phyloP scores from a whole-genome alignment of 257 asterid genomes.

The Orobanche coerulescens region DNA sequence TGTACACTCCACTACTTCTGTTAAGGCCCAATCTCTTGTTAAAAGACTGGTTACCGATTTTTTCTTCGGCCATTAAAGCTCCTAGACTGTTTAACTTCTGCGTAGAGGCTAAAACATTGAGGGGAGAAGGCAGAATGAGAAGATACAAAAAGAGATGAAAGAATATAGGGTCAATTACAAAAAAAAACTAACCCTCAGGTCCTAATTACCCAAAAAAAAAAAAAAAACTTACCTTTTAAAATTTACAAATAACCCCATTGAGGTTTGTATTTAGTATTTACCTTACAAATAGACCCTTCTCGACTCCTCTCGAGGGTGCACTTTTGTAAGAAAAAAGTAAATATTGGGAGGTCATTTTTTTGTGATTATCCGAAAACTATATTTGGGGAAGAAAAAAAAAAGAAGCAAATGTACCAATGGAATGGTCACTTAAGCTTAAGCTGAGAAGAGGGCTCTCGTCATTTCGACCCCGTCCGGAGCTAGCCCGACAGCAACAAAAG shows the following conservation, averaged over 20 bases:
- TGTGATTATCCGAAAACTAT: no score
- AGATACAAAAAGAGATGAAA: constrained; percentile 7
- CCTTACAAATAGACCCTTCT: no score
- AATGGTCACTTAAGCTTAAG: constrained; percentile 58
- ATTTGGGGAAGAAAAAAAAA: not conserved
- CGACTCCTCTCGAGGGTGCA: no score
- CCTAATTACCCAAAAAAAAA: no score
- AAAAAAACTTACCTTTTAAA: no score
- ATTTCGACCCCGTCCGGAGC: constrained; percentile 36
- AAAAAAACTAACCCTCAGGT: no score
- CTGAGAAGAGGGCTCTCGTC: constrained; percentile 88
- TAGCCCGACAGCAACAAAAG: constrained; percentile 38
- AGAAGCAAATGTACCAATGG: constrained; percentile 39
- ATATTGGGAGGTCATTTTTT: no score
- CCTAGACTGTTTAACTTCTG: constrained; percentile 38
- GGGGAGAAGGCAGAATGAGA: constrained; percentile 13
- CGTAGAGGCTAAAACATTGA: constrained; percentile 51
- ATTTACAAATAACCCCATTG: no score
- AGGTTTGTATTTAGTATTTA: no score
- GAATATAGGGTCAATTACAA: not conserved
- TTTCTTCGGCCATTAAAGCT: constrained; percentile 36
- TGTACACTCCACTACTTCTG: constrained; percentile 20
- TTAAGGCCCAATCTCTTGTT: constrained; percentile 23
- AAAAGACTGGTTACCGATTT: constrained; percentile 36
- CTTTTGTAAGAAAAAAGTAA: no score